Evolutionary conservation across 108 stramenopile genomes (phyloP).

Genomic region (Skeletonema tropicum): DNA sequence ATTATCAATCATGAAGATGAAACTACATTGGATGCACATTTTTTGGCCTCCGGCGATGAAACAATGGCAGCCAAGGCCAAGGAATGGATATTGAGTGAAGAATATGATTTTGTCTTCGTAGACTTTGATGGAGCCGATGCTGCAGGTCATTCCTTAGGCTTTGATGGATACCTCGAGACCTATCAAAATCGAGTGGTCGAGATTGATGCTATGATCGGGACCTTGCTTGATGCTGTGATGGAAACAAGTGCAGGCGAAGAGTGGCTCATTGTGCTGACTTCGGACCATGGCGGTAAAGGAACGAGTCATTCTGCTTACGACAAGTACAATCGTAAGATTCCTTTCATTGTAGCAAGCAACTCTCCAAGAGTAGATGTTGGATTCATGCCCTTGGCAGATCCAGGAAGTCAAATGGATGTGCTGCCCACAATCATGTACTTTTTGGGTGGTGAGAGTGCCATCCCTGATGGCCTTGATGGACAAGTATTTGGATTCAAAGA

Average conservation of each 20-base stretch:
- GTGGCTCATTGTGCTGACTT: constrained; percentile 18
- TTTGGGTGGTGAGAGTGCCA: background rate
- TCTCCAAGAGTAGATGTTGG: constrained; percentile 1
- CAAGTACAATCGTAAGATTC: background rate
- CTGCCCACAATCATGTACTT: background rate
- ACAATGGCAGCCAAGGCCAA: constrained; percentile 3
- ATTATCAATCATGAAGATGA: constrained; percentile 13
- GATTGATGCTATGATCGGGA: constrained; percentile 5
- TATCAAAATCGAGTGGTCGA: constrained; percentile 6
- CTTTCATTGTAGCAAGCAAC: constrained; percentile 1
- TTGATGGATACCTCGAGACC: constrained; percentile 4
- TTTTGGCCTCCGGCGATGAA: background rate
- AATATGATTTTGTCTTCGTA: constrained; percentile 14
- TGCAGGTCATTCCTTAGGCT: constrained; percentile 10
- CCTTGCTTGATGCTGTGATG: constrained; percentile 8
- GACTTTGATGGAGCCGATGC: constrained; percentile 15
- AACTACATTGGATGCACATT: background rate
- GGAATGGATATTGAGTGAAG: constrained; percentile 10
- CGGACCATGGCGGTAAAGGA: constrained; percentile 20
- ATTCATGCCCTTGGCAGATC: background rate
- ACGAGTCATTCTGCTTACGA: background rate
- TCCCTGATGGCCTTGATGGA: background rate
- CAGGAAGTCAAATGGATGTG: constrained; percentile 2
- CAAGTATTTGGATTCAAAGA: background rate
- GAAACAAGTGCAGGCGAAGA: constrained; percentile 14